Conservation (phyloP, 805 yeast species). For the Sungouiozyma intestinalis region DNA sequence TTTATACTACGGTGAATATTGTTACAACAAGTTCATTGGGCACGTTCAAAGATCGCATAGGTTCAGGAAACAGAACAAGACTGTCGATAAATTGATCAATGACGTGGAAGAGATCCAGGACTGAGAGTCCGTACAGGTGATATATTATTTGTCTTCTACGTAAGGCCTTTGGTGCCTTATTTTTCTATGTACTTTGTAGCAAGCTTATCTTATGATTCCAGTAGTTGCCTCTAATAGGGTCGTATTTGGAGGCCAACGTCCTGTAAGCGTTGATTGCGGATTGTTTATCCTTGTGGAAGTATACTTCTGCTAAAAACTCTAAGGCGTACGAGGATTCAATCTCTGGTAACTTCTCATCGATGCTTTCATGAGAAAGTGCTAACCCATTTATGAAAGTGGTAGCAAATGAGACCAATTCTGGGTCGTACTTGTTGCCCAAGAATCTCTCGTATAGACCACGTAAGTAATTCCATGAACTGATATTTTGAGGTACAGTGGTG, state of each 20-base stretch:
- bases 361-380: conserved; percentile 2
- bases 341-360: conserved; percentile 15
- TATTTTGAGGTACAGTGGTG: conserved; percentile 61
- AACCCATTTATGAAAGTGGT: conserved; percentile 29
- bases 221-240: conserved; percentile 51
- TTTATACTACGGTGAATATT: conserved; percentile 49
- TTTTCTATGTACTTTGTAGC: background rate
- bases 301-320: conserved; percentile 49
- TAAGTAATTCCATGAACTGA: conserved; percentile 79
- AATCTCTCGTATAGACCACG: conserved; percentile 40
- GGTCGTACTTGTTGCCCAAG: conserved; percentile 20
- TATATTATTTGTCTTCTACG: background rate
- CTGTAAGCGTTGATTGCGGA: conserved; percentile 38
- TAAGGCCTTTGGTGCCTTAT: background rate
- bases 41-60: conserved; percentile 38
- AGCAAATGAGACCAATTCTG: conserved; percentile 38
- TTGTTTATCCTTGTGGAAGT: conserved; percentile 24
- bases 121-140: background rate
- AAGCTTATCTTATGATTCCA: conserved; percentile 43
- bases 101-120: conserved; percentile 1
- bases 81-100: conserved; percentile 13
- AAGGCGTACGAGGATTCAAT: conserved; percentile 50
- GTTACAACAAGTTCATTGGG: conserved; percentile 40
- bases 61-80: conserved; percentile 30
- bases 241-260: conserved; percentile 42